Evolutionary conservation across 345 rosid species (phyloP).

Genomic region (Euphorbia tirucalli): DNA sequence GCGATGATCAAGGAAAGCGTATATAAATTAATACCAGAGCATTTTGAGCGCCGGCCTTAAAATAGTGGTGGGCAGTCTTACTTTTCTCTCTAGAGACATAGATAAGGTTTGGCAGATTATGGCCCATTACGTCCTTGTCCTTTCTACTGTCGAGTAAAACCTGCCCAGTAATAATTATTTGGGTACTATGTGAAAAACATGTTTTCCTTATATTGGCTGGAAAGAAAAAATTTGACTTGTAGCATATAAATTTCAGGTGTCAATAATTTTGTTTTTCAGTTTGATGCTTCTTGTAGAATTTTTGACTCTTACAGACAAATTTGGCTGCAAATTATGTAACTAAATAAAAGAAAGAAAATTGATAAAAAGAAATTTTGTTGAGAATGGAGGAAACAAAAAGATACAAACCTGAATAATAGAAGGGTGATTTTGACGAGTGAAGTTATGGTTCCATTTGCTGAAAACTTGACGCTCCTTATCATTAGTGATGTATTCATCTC

Average conservation of each 20-base stretch:
- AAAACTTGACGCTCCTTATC: constrained; percentile 30
- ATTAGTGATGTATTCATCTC: constrained; percentile 19
- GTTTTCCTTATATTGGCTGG: no score
- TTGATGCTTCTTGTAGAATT: not conserved
- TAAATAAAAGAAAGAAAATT: no score
- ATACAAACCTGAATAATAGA: constrained; percentile 71
- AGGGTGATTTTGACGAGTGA: constrained; percentile 60
- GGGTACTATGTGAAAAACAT: no score
- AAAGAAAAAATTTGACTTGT: no score
- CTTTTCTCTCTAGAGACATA: constrained; percentile 68
- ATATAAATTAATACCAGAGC: constrained; percentile 36
- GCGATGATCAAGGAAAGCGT: not conserved
- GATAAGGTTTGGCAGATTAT: constrained; percentile 58
- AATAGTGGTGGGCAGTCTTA: constrained; percentile 48
- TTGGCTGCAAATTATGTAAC: no score
- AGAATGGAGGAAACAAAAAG: no score
- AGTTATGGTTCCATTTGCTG: constrained; percentile 40
- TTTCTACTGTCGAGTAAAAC: constrained; percentile 43
- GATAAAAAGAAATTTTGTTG: no score
- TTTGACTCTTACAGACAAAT: no score
- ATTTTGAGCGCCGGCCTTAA: constrained; percentile 85
- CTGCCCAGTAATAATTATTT: no score
- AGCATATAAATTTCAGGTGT: no score
- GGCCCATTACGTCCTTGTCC: constrained; percentile 36
- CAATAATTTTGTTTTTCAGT: no score